Base-by-base conservation (phyloP, 805 yeast genomes). In the Candida endomychidarum region DNA sequence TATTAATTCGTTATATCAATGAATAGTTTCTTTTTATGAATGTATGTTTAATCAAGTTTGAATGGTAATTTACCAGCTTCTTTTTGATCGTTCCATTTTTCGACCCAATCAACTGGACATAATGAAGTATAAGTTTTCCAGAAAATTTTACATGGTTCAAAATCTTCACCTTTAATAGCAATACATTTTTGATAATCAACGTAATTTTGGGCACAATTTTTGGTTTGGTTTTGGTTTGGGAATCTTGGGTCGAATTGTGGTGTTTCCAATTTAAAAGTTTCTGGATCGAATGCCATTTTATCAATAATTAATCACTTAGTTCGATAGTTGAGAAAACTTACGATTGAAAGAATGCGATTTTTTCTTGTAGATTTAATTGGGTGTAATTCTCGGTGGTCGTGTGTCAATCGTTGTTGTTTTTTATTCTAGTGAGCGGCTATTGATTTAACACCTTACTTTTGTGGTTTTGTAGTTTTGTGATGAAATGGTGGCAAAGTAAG, bases 181-280 rank as follows among this genome's bases (percentile, higher is more conserved):
- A 93, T 80, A 77, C 99, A 93, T 71, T 89, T 90, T 83, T 86
- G 93, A 81, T 91, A 93, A 72, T 93, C 99, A 60, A 93, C 88
- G 75, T 91, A 93, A 56, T 91, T 78, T 75, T 91, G 97, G 82
- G 91, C 95, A 78, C 98, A 93, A 78, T 91, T 96, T 75, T 85
- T 89, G 59, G 97, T 87, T 74, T 91, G 99, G 81, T 91, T 91
- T 70, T 82, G 90, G 77, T 88, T 81, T 54, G 99, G 98, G 81
- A 90, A 90, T 70, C 96, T 83, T 60, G 95, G 84, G 68, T 86
- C 95, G 74, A 85, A 85, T 54, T 65, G 70, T 22, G 70, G 70
- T 37, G 71, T 65, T 38, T 65, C 70, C 49, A 65, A 65, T 54
- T 65, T 65, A 49, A 65, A 65, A 43, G 54, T 64, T 45, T 60